Evolutionary conservation across 2,329 filamentous ascomycete species (phyloP), one percentile per base, ranked within the genome.

Genomic region (Emydomyces testavorans): DNA sequence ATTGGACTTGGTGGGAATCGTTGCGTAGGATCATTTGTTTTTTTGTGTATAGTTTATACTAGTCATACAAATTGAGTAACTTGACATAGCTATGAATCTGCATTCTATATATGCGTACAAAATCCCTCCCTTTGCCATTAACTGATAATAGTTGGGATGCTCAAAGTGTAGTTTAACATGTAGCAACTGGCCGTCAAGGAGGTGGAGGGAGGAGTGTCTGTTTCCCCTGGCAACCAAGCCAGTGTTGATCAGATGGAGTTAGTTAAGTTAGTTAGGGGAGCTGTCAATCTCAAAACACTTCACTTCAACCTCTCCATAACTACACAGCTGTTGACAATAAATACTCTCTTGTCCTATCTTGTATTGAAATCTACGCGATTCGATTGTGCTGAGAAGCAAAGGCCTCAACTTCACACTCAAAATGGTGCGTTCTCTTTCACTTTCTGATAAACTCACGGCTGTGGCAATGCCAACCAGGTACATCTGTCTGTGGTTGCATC

Each of bases 191-290:
- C 11, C 13, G n/a, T 13, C 4, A n/a, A 15, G 11, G 21, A 8
- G 38, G n/a, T 24, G 15, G 39, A 11, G 16, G 16, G 13, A 31
- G n/a, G 39, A 18, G 18, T 15, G 29, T 7, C 21, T 36, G 48
- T 50, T 32, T 50, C 48, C 48, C 49, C 47, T 50, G 49, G 49
- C 49, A 50, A 50, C 49, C 28, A 50, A 21, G 16, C 11, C 35
- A 28, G 18, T 21, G n/a, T n/a, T n/a, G n/a, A n/a, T 15, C 31
- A 11, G 11, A 4, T 5, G 8, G 6, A 11, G 18, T 4, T 39
- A 5, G 18, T 24, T 20, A n/a, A 16, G 41, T 2, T 15, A 31
- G 16, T 24, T 34, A n/a, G 34, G 8, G 18, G 34, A 7, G 20
- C 16, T 15, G 32, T 24, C 11, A 28, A 20, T 26, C 43, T 31